phyloP scores from a whole-genome alignment of 305 asterid species.

The Fraxinus dipetala region DNA sequence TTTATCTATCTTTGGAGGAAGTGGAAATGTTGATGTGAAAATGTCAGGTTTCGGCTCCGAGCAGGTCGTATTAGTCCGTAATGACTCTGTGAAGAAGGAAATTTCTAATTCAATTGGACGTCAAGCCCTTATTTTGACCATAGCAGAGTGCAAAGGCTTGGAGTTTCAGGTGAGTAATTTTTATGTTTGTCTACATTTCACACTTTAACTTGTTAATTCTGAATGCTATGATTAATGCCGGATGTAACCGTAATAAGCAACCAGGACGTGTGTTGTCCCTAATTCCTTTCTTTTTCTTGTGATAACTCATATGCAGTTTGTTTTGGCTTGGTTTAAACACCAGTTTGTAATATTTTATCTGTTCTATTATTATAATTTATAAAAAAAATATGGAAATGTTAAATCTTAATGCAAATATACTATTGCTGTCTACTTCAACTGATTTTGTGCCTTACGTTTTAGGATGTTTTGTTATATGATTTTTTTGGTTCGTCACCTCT shows the following conservation, averaged over 20 bases:
- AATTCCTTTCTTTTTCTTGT: background rate
- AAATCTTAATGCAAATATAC: background rate
- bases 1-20: slow-evolving; percentile 50
- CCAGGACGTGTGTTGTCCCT: background rate
- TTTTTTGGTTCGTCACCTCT: slow-evolving; percentile 69
- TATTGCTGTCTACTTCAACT: background rate
- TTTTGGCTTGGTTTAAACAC: background rate
- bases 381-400: background rate
- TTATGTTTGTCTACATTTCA: background rate
- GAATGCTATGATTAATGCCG: background rate
- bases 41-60: slow-evolving; percentile 71
- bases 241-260: background rate
- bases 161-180: slow-evolving; percentile 57
- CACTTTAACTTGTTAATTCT: background rate
- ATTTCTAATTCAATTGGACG: slow-evolving; percentile 41
- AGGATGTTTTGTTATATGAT: slow-evolving; percentile 71
- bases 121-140: slow-evolving; percentile 61
- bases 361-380: background rate
- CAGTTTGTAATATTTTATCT: background rate
- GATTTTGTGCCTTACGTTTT: slow-evolving; percentile 9
- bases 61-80: slow-evolving; percentile 64
- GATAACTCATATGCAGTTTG: background rate
- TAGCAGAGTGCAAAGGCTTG: slow-evolving; percentile 73
- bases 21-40: slow-evolving; percentile 34
- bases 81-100: slow-evolving; percentile 44